A percentile compares a stretch with the other conserved stretches of the same genome.
phyloP scores from a whole-genome alignment of 805 yeast genomes.

The Hermanozyma aechmeae region DNA sequence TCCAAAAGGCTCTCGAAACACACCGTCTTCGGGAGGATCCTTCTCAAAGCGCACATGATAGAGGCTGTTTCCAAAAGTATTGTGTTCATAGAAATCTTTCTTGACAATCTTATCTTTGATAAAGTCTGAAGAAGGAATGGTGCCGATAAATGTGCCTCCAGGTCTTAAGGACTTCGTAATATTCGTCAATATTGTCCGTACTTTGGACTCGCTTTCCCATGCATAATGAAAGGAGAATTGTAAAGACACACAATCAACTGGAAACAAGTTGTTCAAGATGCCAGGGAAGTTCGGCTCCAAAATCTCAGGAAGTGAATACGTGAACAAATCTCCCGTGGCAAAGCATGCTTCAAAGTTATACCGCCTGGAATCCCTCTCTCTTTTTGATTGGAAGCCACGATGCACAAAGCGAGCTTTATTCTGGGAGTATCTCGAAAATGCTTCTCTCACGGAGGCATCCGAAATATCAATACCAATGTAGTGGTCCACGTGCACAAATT shows the following conservation, averaged over 20 bases:
- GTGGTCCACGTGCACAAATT: constrained; percentile 59
- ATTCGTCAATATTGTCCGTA: constrained; percentile 62
- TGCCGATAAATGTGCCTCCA: constrained; percentile 89
- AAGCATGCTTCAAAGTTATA: constrained; percentile 71
- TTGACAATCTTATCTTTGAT: constrained; percentile 55
- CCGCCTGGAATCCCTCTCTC: constrained; percentile 29
- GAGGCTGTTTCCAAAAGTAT: constrained; percentile 75
- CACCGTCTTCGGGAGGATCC: constrained; percentile 67
- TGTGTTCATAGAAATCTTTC: constrained; percentile 26
- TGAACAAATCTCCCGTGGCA: constrained; percentile 89
- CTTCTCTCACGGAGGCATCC: constrained; percentile 79
- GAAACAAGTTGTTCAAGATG: constrained; percentile 52
- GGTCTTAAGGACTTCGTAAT: constrained; percentile 64
- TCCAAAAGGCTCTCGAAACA: constrained; percentile 70
- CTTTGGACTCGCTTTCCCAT: constrained; percentile 75
- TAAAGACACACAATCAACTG: constrained; percentile 80
- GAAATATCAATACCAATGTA: constrained; percentile 90
- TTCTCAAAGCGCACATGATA: constrained; percentile 77
- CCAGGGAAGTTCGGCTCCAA: constrained; percentile 55
- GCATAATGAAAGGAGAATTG: constrained; percentile 96
- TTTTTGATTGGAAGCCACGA: constrained; percentile 10
- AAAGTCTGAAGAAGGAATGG: constrained; percentile 87
- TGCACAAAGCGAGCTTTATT: constrained; percentile 35
- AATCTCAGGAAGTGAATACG: constrained; percentile 56
- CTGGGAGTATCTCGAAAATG: constrained; percentile 60